Evolutionary conservation across 768 basidiomycete species (phyloP), one percentile per base, ranked within the genome.

Genomic region (Kwoniella europaea): DNA sequence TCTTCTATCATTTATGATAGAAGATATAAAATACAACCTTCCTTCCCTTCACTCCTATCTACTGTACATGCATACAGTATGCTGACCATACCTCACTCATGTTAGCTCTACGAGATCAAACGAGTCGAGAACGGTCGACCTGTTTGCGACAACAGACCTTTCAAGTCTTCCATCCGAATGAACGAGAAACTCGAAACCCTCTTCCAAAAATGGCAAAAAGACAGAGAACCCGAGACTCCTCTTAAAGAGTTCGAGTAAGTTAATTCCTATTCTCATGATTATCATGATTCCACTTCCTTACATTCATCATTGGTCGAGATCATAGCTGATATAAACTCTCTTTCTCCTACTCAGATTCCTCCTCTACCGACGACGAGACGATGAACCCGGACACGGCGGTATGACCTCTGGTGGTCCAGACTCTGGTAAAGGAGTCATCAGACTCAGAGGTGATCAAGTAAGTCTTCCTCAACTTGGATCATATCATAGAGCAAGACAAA

Each of bases 121-220:
- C 44, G 67, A 61, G 43, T 52, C 46, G 67, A 68, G 20, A 61
- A 62, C 46, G 67, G 67, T 41, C 20, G 35, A 54, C 67, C 67
- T 24, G 67, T 68, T 20, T 54, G 57, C 56, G 67, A 60, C 50
- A 22, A n/a, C 46, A 61, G 50, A 59, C 59, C 67, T 10, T 68
- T 52, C 67, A 35, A 60, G 35, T 60, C 58, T 42, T 29, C 50
- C 44, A 60, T 68, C 58, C 12, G 24, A 59, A 68, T 59, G 58
- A 53, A 52, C 67, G 67, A 68, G 29, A 68, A 68, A 16, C 59
- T 68, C 67, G 58, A 68, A 59, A 52, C 54, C 20, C 58, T 68
- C 67, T 68, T 68, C 59, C 44, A 68, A 27, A 61, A 60, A 42
- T 68, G 67, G 67, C 58, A 68, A 29, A 68, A 68, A 29, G 57